Evolutionary conservation across 1,139 yeast species (phyloP).

Genomic region (Casaregolazyma suthepensis): DNA sequence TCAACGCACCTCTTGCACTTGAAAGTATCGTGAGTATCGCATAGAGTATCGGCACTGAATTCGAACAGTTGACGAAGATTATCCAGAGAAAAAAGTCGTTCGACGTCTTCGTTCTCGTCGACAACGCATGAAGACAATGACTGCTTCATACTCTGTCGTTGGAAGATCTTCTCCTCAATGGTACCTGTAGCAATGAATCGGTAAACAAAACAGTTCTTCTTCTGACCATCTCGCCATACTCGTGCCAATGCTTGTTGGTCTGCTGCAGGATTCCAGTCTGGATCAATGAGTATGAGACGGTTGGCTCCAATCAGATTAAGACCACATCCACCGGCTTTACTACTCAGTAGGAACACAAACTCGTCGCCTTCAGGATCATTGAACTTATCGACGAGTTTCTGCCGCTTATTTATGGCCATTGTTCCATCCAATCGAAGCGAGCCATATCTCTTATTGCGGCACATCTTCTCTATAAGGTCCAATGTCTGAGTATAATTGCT

Average conservation of each 20-base stretch:
- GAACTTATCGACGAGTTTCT: slow-evolving; percentile 82
- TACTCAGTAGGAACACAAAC: slow-evolving; percentile 79
- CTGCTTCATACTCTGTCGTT: slow-evolving; percentile 93
- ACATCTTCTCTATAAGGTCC: slow-evolving; percentile 82
- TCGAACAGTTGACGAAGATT: slow-evolving; percentile 69
- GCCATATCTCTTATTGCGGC: slow-evolving; percentile 71
- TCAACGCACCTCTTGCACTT: slow-evolving; percentile 78
- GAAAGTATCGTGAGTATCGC: slow-evolving; percentile 92
- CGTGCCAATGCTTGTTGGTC: slow-evolving; percentile 98
- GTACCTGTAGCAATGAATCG: slow-evolving; percentile 92
- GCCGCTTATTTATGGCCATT: slow-evolving; percentile 86
- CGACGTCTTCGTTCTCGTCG: slow-evolving; percentile 94
- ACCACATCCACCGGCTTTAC: slow-evolving; percentile 99
- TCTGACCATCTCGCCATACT: slow-evolving; percentile 99
- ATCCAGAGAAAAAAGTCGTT: slow-evolving; percentile 80
- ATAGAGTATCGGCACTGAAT: slow-evolving; percentile 59
- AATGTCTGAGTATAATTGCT: slow-evolving; percentile 93
- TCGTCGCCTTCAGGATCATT: slow-evolving; percentile 88
- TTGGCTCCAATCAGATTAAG: slow-evolving; percentile 95
- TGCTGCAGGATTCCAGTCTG: slow-evolving; percentile 99
- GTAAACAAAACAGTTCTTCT: slow-evolving; percentile 92
- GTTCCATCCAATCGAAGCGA: slow-evolving; percentile 87
- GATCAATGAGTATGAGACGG: slow-evolving; percentile 79
- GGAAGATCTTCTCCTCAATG: slow-evolving; percentile 93
- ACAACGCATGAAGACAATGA: slow-evolving; percentile 93